phyloP scores from a whole-genome alignment of 257 asterid species.

The Ligustrum vulgare region DNA sequence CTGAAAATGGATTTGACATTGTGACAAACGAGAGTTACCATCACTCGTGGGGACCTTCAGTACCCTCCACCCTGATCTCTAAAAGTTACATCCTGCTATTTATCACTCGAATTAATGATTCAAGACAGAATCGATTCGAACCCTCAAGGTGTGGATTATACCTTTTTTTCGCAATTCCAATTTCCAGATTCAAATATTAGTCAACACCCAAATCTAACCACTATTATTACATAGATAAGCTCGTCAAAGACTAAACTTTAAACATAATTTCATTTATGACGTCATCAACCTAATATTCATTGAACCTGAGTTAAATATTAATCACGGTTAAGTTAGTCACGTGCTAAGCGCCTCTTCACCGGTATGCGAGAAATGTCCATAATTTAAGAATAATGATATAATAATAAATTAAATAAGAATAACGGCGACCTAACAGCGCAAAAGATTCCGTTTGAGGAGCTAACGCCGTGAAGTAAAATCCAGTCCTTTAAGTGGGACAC shows the following conservation, averaged over 20 bases:
- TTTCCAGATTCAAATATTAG: not conserved
- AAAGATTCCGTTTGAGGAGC: slow-evolving; percentile 38
- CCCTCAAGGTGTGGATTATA: no score
- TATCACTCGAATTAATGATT: no score
- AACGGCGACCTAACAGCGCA: slow-evolving; percentile 31
- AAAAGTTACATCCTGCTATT: no score
- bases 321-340: slow-evolving; percentile 30
- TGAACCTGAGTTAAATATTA: slow-evolving; percentile 24
- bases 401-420: slow-evolving; percentile 2
- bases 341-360: slow-evolving; percentile 29
- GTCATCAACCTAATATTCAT: not conserved
- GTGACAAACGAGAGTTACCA: no score
- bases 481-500: slow-evolving; percentile 24
- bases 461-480: slow-evolving; percentile 35
- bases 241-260: not conserved
- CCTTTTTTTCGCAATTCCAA: not conserved
- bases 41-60: no score
- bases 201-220: not conserved
- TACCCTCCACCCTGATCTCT: no score
- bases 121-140: no score
- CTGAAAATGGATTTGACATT: no score
- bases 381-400: slow-evolving; percentile 21
- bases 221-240: not conserved
- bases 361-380: slow-evolving; percentile 40
- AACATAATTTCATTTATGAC: not conserved